Evolutionary conservation across 148 eudicot species (phyloP), one percentile per base, ranked within the genome.

Genomic region (Vaccinium macrocarpon): DNA sequence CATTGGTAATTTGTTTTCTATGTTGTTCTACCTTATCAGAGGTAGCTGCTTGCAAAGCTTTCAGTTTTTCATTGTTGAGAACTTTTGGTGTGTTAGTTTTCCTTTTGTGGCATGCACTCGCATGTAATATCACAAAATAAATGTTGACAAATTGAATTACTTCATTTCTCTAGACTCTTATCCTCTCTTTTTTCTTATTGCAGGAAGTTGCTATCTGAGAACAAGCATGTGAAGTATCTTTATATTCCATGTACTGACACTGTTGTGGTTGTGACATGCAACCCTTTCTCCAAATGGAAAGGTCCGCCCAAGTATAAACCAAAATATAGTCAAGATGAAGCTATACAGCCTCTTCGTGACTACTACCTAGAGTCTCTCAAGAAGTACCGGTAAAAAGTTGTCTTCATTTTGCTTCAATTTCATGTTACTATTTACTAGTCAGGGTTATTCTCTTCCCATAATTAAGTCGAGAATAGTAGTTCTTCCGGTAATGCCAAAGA

Each of bases 261-360:
- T 80, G 98, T 97, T 85, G 98, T 97, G 85, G 95, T 97, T 80
- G 99, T 97, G 89, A 97, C 87, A 5, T 97, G 99, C 89, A 97
- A 97, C 84, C 96, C 99, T 80, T 80, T 93, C 81, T 92, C 98
- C 61, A 97, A 92, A 75, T 90, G 94, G 96, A 93, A 89, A 83
- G 90, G 92, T 82, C 90, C 89, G 25, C 96, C 96, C 76, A 93
- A 92, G 82, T 90, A 88, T 74, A 91, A 95, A 86, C 97, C 98
- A 68, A 95, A 95, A 85, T 93, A 92, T 82, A 92, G 91, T 73
- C 84, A 85, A 50, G 98, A 97, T 46, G 98, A 97, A 91, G 99
- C 99, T 51, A 79, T 93, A 81, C 93, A 93, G 90, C 94, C 88
- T 87, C 88, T 91, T 46, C 93, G 97, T 66, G 96, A 95, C 85